Evolutionary conservation across 176 grass and related monocot genomes (phyloP).

Genomic region (Oryza officinalis): DNA sequence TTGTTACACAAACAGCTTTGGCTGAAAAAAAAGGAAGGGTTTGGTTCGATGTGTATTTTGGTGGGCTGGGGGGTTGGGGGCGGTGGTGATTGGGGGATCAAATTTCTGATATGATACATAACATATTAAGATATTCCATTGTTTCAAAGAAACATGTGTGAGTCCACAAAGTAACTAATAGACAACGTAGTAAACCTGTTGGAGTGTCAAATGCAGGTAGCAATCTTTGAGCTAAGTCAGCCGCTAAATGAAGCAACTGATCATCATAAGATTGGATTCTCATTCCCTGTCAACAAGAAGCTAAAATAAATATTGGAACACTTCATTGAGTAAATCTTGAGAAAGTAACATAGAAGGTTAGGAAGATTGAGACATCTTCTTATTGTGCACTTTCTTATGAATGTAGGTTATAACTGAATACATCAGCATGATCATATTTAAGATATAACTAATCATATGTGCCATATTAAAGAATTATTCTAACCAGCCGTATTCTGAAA

Average conservation of each 20-base stretch:
- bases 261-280: conserved; percentile 83
- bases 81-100: not conserved
- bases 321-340: not conserved
- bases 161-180: conserved; percentile 23
- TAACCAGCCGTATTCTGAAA: not conserved
- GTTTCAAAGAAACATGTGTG: not conserved
- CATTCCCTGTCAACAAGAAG: conserved; percentile 73
- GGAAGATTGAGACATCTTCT: not conserved
- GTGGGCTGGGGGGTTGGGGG: not conserved
- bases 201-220: conserved; percentile 98
- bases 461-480: not conserved
- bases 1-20: no score
- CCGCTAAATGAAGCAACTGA: conserved; percentile 88
- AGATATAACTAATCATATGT: not conserved
- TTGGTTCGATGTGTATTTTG: no score
- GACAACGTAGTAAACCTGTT: conserved; percentile 69
- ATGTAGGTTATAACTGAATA: not conserved
- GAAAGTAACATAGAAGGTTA: not conserved
- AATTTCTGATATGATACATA: conserved; percentile 8
- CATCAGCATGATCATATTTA: not conserved
- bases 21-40: no score
- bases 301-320: conserved; percentile 8
- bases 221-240: conserved; percentile 79
- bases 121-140: not conserved
- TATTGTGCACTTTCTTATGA: not conserved